A percentile compares a stretch with the other conserved stretches of the same genome.
These are phyloP conservation scores for Bipolaris oryzae DNA, from an alignment of 2,329 filamentous ascomycete species.

Conservation along the genomic window DNA sequence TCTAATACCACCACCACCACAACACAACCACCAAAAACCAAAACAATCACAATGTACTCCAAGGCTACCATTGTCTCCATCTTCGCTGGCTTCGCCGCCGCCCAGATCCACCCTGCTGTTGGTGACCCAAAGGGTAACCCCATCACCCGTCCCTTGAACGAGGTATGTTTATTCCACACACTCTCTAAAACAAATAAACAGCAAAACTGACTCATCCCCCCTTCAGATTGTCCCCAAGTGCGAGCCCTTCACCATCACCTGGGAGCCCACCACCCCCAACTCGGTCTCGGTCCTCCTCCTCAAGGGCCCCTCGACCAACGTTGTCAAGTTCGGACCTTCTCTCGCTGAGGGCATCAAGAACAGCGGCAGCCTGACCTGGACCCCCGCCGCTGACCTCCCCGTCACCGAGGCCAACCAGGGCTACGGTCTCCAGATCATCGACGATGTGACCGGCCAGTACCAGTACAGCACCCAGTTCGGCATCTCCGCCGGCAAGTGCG, in stretches of 20 bases:
- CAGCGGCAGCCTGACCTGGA: constrained; percentile 63
- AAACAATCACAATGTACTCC: constrained; percentile 41
- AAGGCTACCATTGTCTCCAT: constrained; percentile 54
- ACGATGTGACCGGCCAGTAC: constrained; percentile 64
- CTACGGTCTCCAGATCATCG: constrained; percentile 68
- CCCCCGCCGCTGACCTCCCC: constrained; percentile 56
- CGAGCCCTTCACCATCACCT: constrained; percentile 63
- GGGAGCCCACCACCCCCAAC: constrained; percentile 57
- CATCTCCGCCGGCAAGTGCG: constrained; percentile 55
- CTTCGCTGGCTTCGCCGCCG: constrained; percentile 58
- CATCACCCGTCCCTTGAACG: constrained; percentile 58
- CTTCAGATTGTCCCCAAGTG: constrained; percentile 60
- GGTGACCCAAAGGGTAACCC: constrained; percentile 58
- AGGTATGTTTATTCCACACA: constrained; percentile 41
- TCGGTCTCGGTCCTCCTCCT: constrained; percentile 65
- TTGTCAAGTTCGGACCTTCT: constrained; percentile 58
- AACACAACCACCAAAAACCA: constrained; percentile 13
- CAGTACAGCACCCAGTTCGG: constrained; percentile 67
- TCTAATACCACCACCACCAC: constrained; percentile 29
- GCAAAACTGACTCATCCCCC: background rate
- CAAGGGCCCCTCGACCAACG: constrained; percentile 63
- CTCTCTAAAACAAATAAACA: constrained; percentile 11
- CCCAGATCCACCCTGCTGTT: constrained; percentile 37
- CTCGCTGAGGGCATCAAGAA: constrained; percentile 60
- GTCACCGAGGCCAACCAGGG: constrained; percentile 52